Evolutionary conservation across 495 filamentous ascomycete species (phyloP), one percentile per base, ranked within the genome.

Genomic region (Daldinia bambusicola): DNA sequence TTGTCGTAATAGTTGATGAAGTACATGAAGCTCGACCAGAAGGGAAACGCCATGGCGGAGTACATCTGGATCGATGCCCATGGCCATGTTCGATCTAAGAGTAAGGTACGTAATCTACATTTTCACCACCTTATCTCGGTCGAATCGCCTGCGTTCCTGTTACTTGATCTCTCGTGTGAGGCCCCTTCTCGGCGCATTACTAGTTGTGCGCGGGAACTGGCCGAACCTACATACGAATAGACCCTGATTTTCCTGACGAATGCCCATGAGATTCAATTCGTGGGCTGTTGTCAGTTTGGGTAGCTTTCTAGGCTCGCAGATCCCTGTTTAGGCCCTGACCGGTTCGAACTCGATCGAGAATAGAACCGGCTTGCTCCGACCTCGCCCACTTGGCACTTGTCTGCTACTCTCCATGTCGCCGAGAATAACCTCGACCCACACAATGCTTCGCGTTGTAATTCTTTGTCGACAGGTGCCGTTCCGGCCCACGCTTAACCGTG

Each of bases 61-160:
- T 99, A 98, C 86, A 90, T 99, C 85, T 99, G 95, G 95, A 94
- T 99, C 76, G 95, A 99, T 80, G 72, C 74, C 50, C 20, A 67
- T 14, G 70, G 76, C 51, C 76, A 75, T 51, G 75, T 75, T 22
- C 70, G 75, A 40, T 77, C 75, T n/a, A 75, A 75, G 75, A 77
- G 72, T 70, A 75, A 77, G 72, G 72, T 77, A 78, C 53, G 95
- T 97, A 84, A 85, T 93, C 83, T 64, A 50, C 9, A 22, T 22
- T 63, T 58, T 60, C 31, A 20, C 18, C 32, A 6, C 31, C 48
- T 66, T 70, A 70, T 75, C 69, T 76, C 50, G 56, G 60, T 72
- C 75, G 70, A 74, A 76, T 80, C 64, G 62, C 69, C 57, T 74
- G 69, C 43, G 37, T 74, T 74, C 62, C 70, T 68, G 61, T 74